A percentile compares a stretch with the other conserved stretches of the same genome.
phyloP scores from a whole-genome alignment of 2,329 filamentous ascomycete species.

The Aspergillus pseudoterreus region DNA sequence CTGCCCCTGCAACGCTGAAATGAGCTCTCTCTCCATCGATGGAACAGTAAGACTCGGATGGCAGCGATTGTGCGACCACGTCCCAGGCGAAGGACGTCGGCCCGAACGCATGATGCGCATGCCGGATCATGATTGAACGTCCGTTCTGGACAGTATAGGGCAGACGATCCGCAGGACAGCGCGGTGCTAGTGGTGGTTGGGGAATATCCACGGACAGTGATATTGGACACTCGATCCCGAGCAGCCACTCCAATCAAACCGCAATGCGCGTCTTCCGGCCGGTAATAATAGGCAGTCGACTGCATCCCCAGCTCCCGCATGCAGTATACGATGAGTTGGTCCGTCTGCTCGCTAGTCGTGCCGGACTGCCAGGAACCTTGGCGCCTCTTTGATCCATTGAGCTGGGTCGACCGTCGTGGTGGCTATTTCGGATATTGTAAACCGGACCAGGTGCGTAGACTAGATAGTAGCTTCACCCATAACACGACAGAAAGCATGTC shows the following conservation, averaged over 20 bases:
- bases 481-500: background rate
- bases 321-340: background rate
- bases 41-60: conserved; percentile 8
- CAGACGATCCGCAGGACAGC: no score
- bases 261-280: background rate
- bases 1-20: conserved; percentile 15
- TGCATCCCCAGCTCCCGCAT: conserved; percentile 1
- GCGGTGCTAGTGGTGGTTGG: no score
- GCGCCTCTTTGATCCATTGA: conserved; percentile 9
- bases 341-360: conserved; percentile 5
- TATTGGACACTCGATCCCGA: no score
- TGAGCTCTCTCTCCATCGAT: conserved; percentile 6
- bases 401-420: conserved; percentile 9
- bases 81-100: conserved; percentile 12
- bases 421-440: conserved; percentile 12
- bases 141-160: background rate
- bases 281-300: conserved; percentile 7
- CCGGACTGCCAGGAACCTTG: background rate
- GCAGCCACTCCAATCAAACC: conserved; percentile 1
- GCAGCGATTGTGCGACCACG: conserved; percentile 14
- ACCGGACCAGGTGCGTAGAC: conserved; percentile 11
- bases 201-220: no score
- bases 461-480: conserved; percentile 12
- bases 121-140: no score
- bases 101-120: background rate